Percentiles rank a stretch among this genome's conserved stretches.
Evolutionary conservation across 805 yeast genomes (phyloP).

Genomic region (Kodamaea jinghongensis): DNA sequence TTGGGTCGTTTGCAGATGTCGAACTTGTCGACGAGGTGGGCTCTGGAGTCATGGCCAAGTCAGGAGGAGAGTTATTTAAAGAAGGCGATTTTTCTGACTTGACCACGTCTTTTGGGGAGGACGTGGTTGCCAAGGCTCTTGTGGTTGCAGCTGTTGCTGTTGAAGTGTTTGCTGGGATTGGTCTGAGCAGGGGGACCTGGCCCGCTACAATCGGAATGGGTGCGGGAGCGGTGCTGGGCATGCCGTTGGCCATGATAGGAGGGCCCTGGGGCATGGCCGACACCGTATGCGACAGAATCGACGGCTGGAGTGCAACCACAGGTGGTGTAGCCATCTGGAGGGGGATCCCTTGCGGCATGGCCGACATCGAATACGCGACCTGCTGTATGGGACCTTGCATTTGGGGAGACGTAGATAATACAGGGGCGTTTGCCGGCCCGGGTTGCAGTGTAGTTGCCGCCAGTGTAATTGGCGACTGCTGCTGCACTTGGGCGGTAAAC

Average conservation of each 20-base stretch:
- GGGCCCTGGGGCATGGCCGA: no score
- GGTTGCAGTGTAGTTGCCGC: neutral
- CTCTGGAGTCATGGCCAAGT: conserved; percentile 4
- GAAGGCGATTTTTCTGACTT: conserved; percentile 6
- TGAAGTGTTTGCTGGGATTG: conserved; percentile 12
- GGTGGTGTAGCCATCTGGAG: neutral
- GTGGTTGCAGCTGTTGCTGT: conserved; percentile 12
- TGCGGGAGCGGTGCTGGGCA: neutral
- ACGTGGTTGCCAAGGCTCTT: conserved; percentile 10
- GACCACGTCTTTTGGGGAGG: conserved; percentile 5
- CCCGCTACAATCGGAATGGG: neutral
- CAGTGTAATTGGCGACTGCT: conserved; percentile 7
- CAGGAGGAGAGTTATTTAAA: neutral
- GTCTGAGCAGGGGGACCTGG: conserved; percentile 11
- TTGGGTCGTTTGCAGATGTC: conserved; percentile 6
- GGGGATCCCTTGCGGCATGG: conserved; percentile 2
- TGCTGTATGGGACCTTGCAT: conserved; percentile 8
- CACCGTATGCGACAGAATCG: neutral
- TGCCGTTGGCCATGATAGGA: neutral
- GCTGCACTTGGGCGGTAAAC: conserved; percentile 10
- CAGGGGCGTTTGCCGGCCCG: neutral
- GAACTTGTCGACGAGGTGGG: conserved; percentile 8
- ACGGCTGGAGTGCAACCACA: neutral
- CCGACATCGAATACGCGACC: conserved; percentile 2
- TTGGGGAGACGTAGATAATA: conserved; percentile 3